A percentile compares a stretch with the other conserved stretches of the same genome.
Conservation (phyloP, 805 yeast species). For the Hanseniaspora mollemarum region DNA sequence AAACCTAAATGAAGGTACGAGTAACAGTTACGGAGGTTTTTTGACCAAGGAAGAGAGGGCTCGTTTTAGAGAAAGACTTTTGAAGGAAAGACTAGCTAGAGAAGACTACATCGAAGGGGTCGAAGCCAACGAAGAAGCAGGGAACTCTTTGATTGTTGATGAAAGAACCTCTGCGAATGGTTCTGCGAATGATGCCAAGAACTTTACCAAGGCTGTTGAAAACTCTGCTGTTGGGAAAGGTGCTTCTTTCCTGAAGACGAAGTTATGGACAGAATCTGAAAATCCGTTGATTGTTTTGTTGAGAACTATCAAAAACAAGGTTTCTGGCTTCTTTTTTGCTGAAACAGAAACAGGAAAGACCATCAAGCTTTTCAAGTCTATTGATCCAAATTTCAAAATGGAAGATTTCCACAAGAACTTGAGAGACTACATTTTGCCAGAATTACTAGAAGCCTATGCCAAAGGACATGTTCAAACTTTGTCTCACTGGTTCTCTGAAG, state of each 20-base stretch:
- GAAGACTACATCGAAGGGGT: slow-evolving; percentile 12
- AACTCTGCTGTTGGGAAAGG: slow-evolving; percentile 60
- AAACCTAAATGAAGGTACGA: slow-evolving; percentile 84
- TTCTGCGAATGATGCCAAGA: slow-evolving; percentile 52
- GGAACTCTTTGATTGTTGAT: slow-evolving; percentile 70
- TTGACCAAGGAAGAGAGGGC: slow-evolving; percentile 74
- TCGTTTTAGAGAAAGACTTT: slow-evolving; percentile 47
- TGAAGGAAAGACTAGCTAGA: slow-evolving; percentile 43
- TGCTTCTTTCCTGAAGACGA: slow-evolving; percentile 48
- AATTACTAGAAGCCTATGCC: slow-evolving; percentile 86
- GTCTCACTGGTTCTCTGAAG: slow-evolving; percentile 89
- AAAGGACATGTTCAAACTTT: slow-evolving; percentile 76
- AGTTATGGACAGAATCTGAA: slow-evolving; percentile 81
- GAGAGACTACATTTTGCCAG: slow-evolving; percentile 89
- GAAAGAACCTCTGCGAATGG: slow-evolving; percentile 64
- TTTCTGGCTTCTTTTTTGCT: slow-evolving; percentile 71
- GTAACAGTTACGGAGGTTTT: slow-evolving; percentile 83
- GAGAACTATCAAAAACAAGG: slow-evolving; percentile 66
- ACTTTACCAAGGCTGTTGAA: slow-evolving; percentile 38
- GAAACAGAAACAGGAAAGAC: slow-evolving; percentile 96
- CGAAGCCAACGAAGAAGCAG: slow-evolving; percentile 63
- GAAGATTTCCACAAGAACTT: slow-evolving; percentile 71
- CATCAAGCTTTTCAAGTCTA: slow-evolving; percentile 66
- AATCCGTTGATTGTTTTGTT: slow-evolving; percentile 75
- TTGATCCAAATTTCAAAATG: slow-evolving; percentile 79